A percentile compares a stretch with the other conserved stretches of the same genome.
Evolutionary conservation across 352 stramenopile species (phyloP).

Genomic region (Globisporangium ultimum): DNA sequence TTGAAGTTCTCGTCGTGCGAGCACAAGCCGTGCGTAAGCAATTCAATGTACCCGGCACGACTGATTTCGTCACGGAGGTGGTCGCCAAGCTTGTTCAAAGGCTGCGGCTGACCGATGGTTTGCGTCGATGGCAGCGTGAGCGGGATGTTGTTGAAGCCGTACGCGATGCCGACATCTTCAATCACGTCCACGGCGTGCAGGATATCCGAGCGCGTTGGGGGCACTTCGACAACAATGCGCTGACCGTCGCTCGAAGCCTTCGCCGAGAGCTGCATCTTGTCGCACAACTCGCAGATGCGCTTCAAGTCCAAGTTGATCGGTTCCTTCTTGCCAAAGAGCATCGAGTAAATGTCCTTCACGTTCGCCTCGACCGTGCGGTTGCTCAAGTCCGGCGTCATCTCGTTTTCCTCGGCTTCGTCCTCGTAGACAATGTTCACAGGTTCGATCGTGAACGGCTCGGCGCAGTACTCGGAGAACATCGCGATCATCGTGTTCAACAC

Average conservation of each 20-base stretch:
- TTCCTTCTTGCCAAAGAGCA: constrained; percentile 80
- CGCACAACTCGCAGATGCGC: constrained; percentile 91
- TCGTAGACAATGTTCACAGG: constrained; percentile 97
- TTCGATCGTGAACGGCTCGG: constrained; percentile 95
- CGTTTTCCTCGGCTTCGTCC: constrained; percentile 48
- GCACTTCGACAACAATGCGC: constrained; percentile 92
- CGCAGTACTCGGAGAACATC: constrained; percentile 99
- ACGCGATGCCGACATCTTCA: constrained; percentile 99
- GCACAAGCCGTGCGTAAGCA: constrained; percentile 97
- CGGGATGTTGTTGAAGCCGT: constrained; percentile 99
- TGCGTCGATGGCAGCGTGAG: constrained; percentile 93
- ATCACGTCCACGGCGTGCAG: constrained; percentile 99
- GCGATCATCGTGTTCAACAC: constrained; percentile 99
- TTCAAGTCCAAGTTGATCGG: constrained; percentile 82
- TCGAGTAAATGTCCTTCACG: constrained; percentile 86
- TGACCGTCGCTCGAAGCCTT: constrained; percentile 50
- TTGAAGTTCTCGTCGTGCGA: constrained; percentile 98
- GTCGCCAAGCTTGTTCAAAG: constrained; percentile 98
- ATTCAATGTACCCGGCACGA: constrained; percentile 96
- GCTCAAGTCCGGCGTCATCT: constrained; percentile 92
- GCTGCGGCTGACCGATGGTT: constrained; percentile 95
- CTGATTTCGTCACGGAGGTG: constrained; percentile 97
- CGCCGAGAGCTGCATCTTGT: constrained; percentile 98
- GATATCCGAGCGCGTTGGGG: constrained; percentile 97
- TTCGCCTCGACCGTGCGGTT: constrained; percentile 86